Conservation (phyloP, 108 stramenopile genomes). For the Hondaea fermentalgiana region DNA sequence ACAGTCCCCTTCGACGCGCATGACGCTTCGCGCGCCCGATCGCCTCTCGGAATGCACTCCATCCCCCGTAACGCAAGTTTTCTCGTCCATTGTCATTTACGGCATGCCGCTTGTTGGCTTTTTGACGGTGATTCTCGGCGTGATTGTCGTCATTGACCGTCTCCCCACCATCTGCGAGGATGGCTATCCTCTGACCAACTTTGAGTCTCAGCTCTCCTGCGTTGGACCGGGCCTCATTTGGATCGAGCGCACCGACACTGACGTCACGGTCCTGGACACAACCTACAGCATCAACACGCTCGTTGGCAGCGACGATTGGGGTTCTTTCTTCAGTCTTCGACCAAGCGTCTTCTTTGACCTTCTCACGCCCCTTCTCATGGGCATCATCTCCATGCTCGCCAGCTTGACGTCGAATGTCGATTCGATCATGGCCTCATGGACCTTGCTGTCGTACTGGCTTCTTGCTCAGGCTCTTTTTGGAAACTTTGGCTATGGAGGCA, state of each 20-base stretch:
- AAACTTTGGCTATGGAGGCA: not conserved
- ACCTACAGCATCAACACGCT: not conserved
- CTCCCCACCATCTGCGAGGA: not conserved
- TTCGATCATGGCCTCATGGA: not conserved
- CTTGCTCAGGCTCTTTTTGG: not conserved
- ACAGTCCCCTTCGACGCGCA: not conserved
- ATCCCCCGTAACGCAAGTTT: not conserved
- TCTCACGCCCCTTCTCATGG: not conserved
- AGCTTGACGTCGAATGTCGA: not conserved
- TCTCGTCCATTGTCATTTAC: not conserved
- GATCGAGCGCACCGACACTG: not conserved
- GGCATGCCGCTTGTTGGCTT: not conserved
- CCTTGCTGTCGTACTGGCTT: not conserved
- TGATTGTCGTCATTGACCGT: not conserved
- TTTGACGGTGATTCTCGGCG: not conserved
- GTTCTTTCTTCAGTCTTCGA: not conserved
- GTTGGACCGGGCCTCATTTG: not conserved
- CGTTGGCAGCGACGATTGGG: not conserved
- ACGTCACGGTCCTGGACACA: not conserved
- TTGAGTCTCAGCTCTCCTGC: not conserved
- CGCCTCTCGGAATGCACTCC: not conserved
- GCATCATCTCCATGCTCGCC: not conserved
- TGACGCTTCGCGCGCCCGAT: not conserved
- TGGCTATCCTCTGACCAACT: not conserved
- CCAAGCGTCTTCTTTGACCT: not conserved